These are phyloP conservation scores for Paxillus ammoniavirescens DNA, from an alignment of 768 basidiomycete genomes.

Conservation along the genomic window DNA sequence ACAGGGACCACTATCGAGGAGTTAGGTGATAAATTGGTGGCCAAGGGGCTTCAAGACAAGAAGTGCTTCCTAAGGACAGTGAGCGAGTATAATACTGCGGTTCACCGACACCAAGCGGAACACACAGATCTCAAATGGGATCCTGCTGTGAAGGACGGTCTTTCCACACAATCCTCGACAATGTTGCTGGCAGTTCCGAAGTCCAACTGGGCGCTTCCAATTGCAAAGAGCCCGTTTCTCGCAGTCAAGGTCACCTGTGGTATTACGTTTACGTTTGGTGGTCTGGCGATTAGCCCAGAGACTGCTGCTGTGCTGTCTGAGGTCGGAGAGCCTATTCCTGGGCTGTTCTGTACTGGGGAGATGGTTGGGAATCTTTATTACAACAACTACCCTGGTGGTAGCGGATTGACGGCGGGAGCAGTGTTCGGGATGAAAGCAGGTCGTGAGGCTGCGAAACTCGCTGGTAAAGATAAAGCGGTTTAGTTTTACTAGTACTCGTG, in stretches of 20 bases:
- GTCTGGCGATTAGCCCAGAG: constrained; percentile 55
- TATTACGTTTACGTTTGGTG: constrained; percentile 73
- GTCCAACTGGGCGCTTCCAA: constrained; percentile 65
- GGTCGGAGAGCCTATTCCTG: constrained; percentile 42
- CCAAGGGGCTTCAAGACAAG: constrained; percentile 46
- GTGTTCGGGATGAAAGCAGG: constrained; percentile 65
- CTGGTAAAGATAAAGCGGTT: neutral
- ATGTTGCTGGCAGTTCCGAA: constrained; percentile 46
- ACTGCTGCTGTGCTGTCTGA: constrained; percentile 50
- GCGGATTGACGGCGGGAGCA: constrained; percentile 61
- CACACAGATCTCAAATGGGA: constrained; percentile 46
- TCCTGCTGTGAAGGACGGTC: constrained; percentile 61
- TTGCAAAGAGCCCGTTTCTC: constrained; percentile 54
- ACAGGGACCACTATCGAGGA: constrained; percentile 45
- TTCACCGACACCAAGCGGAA: constrained; percentile 35
- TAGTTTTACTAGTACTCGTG: too few species aligned
- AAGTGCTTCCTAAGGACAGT: constrained; percentile 46
- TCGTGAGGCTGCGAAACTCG: constrained; percentile 37
- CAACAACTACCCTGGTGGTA: constrained; percentile 68
- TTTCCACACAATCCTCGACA: constrained; percentile 47
- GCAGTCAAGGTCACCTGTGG: constrained; percentile 70
- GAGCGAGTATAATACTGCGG: constrained; percentile 49
- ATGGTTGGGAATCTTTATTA: constrained; percentile 67
- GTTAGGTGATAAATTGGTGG: constrained; percentile 46
- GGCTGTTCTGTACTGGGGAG: constrained; percentile 67